phyloP scores from a whole-genome alignment of 352 stramenopile genomes.

The Phytophthora crassamura region DNA sequence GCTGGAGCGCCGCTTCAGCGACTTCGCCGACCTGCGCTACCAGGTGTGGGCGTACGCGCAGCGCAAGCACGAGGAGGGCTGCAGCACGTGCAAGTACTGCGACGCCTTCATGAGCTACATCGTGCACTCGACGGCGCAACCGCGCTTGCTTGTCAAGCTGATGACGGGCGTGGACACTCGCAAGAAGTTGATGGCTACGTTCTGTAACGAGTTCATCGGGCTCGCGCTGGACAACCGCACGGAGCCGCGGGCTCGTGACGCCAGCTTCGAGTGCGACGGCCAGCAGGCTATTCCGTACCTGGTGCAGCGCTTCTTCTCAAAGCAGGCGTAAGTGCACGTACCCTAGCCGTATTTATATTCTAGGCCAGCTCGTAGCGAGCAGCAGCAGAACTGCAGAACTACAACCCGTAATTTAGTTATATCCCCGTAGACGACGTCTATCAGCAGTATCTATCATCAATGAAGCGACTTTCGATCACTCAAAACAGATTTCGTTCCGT shows the following conservation, averaged over 20 bases:
- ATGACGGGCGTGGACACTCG: slow-evolving; percentile 42
- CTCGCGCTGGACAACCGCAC: slow-evolving; percentile 45
- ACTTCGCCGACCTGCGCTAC: slow-evolving; percentile 60
- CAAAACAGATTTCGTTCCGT: too few species aligned
- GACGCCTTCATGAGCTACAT: slow-evolving; percentile 61
- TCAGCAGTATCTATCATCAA: too few species aligned
- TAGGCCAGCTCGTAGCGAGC: too few species aligned
- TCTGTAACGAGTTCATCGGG: slow-evolving; percentile 57
- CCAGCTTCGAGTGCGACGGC: slow-evolving; percentile 34
- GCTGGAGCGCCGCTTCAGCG: slow-evolving; percentile 57
- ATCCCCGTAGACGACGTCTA: too few species aligned
- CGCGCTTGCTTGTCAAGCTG: slow-evolving; percentile 56
- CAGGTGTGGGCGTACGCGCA: slow-evolving; percentile 57
- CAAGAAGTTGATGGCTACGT: slow-evolving; percentile 53
- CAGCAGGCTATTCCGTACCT: slow-evolving; percentile 53
- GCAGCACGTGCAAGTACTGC: slow-evolving; percentile 49
- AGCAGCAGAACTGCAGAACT: too few species aligned
- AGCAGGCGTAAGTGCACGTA: slow-evolving; percentile 3
- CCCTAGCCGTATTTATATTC: too few species aligned
- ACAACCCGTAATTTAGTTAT: too few species aligned
- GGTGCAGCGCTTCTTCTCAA: slow-evolving; percentile 52
- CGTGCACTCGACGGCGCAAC: slow-evolving; percentile 56
- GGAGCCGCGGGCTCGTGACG: slow-evolving; percentile 33
- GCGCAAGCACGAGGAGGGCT: slow-evolving; percentile 38
- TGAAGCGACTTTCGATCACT: too few species aligned